Percentiles rank a stretch among this genome's conserved stretches.
Conservation (phyloP, 1,284 basidiomycete genomes). For the Melanopsichium pennsylvanicum region DNA sequence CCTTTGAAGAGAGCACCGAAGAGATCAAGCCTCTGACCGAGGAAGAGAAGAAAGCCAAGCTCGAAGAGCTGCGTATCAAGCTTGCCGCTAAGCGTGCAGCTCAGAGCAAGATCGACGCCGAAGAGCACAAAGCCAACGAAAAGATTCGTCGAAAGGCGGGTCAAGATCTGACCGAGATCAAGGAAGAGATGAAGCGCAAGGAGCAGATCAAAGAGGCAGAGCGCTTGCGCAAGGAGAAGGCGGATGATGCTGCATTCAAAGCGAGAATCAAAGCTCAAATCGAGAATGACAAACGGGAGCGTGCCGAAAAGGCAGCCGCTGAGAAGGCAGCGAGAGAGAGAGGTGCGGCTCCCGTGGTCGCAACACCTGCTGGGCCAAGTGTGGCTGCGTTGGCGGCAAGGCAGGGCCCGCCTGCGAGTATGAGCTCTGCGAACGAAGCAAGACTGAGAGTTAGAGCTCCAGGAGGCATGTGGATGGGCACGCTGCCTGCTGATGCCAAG, state of each 20-base stretch:
- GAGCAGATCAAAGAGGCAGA: slow-evolving; percentile 62
- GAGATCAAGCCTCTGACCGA: slow-evolving; percentile 95
- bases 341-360: slow-evolving; percentile 1
- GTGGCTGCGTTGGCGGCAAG: slow-evolving; percentile 34
- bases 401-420: slow-evolving; percentile 27
- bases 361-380: slow-evolving; percentile 27
- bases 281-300: slow-evolving; percentile 62
- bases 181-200: slow-evolving; percentile 62
- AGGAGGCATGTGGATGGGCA: slow-evolving; percentile 61
- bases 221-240: slow-evolving; percentile 57
- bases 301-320: slow-evolving; percentile 57
- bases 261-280: slow-evolving; percentile 62
- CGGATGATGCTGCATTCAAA: slow-evolving; percentile 58
- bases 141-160: slow-evolving; percentile 64
- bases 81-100: slow-evolving; percentile 58
- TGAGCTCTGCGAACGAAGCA: slow-evolving; percentile 52
- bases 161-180: slow-evolving; percentile 52
- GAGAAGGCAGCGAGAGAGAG: slow-evolving; percentile 62
- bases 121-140: slow-evolving; percentile 60
- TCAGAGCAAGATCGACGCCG: slow-evolving; percentile 54
- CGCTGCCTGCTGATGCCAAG: slow-evolving; percentile 52
- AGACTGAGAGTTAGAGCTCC: slow-evolving; percentile 58
- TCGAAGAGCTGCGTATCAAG: slow-evolving; percentile 72
- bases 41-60: slow-evolving; percentile 85
- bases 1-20: slow-evolving; percentile 91